phyloP scores from a whole-genome alignment of 768 basidiomycete genomes.

The Suillus discolor region DNA sequence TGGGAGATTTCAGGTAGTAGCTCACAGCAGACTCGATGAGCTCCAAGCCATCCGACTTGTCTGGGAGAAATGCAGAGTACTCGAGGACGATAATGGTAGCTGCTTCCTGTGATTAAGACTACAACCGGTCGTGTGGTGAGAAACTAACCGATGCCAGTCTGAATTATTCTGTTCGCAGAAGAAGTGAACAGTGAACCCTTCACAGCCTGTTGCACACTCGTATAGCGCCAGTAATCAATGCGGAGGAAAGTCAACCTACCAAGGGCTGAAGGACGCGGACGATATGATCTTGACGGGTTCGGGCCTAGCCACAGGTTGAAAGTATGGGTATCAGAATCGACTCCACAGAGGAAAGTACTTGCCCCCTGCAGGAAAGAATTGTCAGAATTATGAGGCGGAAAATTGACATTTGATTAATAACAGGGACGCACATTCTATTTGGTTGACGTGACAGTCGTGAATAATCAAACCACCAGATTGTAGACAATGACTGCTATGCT shows the following conservation, averaged over 20 bases:
- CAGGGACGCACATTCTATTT: not conserved
- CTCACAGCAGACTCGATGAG: too few species aligned
- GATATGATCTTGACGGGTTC: accelerated
- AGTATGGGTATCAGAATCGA: not conserved
- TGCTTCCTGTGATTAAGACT: too few species aligned
- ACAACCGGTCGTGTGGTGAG: not conserved
- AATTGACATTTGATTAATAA: not conserved
- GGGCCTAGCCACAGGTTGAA: not conserved
- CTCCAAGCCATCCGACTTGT: too few species aligned
- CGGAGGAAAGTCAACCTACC: not conserved
- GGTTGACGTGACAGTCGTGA: not conserved
- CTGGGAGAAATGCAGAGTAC: too few species aligned
- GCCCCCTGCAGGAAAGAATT: not conserved
- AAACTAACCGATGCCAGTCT: not conserved
- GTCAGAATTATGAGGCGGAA: not conserved
- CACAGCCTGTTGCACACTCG: not conserved
- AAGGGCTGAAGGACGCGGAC: not conserved
- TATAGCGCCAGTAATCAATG: not conserved
- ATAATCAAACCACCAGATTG: not conserved
- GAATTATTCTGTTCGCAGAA: not conserved
- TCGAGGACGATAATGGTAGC: too few species aligned
- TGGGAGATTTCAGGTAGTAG: too few species aligned
- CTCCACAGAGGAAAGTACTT: not conserved
- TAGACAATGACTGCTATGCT: not conserved
- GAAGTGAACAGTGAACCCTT: not conserved